Evolutionary conservation across 345 rosid genomes (phyloP), one percentile per base, ranked within the genome.

Genomic region (Adansonia digitata): DNA sequence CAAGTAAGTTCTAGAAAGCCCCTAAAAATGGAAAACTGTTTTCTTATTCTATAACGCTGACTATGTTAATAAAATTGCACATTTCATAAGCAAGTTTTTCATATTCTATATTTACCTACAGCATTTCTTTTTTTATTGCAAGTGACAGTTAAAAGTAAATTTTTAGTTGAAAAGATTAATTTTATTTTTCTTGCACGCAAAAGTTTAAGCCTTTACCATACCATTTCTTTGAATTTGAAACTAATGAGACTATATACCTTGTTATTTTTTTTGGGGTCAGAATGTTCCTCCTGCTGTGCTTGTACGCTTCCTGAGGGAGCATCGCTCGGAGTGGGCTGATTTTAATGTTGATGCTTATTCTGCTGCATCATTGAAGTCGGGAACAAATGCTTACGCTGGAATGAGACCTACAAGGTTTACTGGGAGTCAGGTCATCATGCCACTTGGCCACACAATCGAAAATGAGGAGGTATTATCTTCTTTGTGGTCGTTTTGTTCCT

Each of bases 241-340:
- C 24, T 29, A 40, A 52, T 45, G 13, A 2, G 46, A 55, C 31
- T 27, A 26, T 31, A 18, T n/a, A 9, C 48, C 27, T 71, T 85
- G 86, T 27, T 83, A 85, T 74, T 22, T 77, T 73, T 67, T 43
- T 84, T n/a, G n/a, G n/a, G n/a, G 53, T 68, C 75, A 96, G 99
- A 91, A 93, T 84, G 97, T 96, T 59, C 95, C 94, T 63, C 95
- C 99, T 74, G 98, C 97, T 40, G 97, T 92, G 67, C 82, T 96
- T 75, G 92, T 96, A 11, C 97, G 98, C 63, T 96, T 96, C 81
- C 83, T 96, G 37, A 88, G 98, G 84, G 99, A 96, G 84, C 99
- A 96, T 74, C 97, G 98, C 3, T 93, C 98, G 0, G 98, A 96
- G 73, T 96, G 99, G 99, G 99, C 99, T 80, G 99, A 93, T 82